phyloP scores from a whole-genome alignment of 331 rosid species.

The Malus hybrid region DNA sequence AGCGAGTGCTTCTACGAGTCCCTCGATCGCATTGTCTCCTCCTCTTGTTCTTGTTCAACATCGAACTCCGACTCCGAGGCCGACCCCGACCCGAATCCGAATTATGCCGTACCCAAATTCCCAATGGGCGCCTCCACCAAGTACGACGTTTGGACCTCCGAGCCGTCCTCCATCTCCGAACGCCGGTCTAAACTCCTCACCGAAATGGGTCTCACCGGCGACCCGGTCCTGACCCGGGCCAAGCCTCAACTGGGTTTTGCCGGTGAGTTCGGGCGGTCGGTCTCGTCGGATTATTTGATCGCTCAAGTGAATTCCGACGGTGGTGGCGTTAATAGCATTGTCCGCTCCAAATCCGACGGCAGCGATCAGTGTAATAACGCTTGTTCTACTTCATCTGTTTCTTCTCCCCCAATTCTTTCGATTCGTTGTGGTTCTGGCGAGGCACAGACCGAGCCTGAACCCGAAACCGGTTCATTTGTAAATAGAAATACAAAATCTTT shows the following conservation, averaged over 20 bases:
- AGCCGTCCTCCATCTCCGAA: slow-evolving; percentile 82
- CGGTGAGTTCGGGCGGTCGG: slow-evolving; percentile 45
- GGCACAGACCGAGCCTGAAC: not conserved
- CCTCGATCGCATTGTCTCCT: slow-evolving; percentile 75
- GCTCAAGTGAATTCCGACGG: slow-evolving; percentile 16
- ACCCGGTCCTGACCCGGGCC: slow-evolving; percentile 52
- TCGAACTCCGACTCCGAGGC: slow-evolving; percentile 53
- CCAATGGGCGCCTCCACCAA: slow-evolving; percentile 44
- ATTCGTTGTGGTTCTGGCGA: slow-evolving; percentile 14
- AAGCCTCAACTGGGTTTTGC: slow-evolving; percentile 17
- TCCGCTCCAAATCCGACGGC: slow-evolving; percentile 65
- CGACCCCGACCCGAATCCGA: slow-evolving; percentile 2
- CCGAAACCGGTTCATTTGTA: slow-evolving; percentile 40
- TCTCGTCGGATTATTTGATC: slow-evolving; percentile 38
- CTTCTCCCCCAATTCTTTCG: slow-evolving; percentile 47
- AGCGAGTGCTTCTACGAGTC: slow-evolving; percentile 79
- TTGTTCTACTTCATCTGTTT: slow-evolving; percentile 16
- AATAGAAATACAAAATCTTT: slow-evolving; percentile 24
- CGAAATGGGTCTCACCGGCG: slow-evolving; percentile 66
- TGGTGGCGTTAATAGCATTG: slow-evolving; percentile 16
- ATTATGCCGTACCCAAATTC: slow-evolving; percentile 44
- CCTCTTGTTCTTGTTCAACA: slow-evolving; percentile 79
- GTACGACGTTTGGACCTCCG: slow-evolving; percentile 92
- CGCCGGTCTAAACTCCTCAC: slow-evolving; percentile 75
- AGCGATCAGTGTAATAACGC: slow-evolving; percentile 22